Conservation (phyloP, 495 filamentous ascomycete species). For the Xanthoparmelia taractica region DNA sequence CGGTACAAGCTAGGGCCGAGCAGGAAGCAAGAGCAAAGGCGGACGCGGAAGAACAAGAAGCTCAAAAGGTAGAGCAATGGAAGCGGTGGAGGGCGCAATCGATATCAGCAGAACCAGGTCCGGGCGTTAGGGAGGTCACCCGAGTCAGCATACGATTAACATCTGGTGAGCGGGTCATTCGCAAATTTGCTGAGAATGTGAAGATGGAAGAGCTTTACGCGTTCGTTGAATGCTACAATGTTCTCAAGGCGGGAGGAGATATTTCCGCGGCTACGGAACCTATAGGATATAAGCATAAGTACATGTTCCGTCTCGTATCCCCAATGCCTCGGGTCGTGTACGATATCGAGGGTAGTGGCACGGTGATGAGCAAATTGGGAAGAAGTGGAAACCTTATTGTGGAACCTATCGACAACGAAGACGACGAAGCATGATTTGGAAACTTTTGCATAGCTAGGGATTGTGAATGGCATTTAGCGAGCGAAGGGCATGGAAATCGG, state of each 20-base stretch:
- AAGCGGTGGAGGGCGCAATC: slow-evolving; percentile 65
- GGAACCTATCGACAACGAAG: slow-evolving; percentile 55
- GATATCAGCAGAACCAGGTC: slow-evolving; percentile 59
- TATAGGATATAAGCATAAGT: slow-evolving; percentile 64
- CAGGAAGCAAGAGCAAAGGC: slow-evolving; percentile 55
- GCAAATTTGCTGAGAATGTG: slow-evolving; percentile 57
- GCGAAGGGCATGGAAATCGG: neutral
- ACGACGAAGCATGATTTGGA: slow-evolving; percentile 39
- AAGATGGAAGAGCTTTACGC: slow-evolving; percentile 87
- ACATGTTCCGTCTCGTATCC: slow-evolving; percentile 70
- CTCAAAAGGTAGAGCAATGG: slow-evolving; percentile 61
- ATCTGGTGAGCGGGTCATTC: slow-evolving; percentile 62
- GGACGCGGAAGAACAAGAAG: slow-evolving; percentile 52
- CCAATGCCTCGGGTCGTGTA: slow-evolving; percentile 76
- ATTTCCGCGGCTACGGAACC: slow-evolving; percentile 43
- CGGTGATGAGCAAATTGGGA: slow-evolving; percentile 64
- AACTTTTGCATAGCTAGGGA: neutral
- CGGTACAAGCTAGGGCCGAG: slow-evolving; percentile 53
- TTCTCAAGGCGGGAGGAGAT: slow-evolving; percentile 38
- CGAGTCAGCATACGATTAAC: slow-evolving; percentile 75
- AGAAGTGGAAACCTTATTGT: slow-evolving; percentile 84
- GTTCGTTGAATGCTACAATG: slow-evolving; percentile 86
- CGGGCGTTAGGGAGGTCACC: slow-evolving; percentile 59
- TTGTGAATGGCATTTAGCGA: slow-evolving; percentile 10
- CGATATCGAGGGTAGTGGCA: slow-evolving; percentile 54